A percentile compares a stretch with the other conserved stretches of the same genome.
These are phyloP conservation scores for Tolypocladium cylindrosporum DNA, from an alignment of 2,329 filamentous ascomycete genomes.

Conservation along the genomic window DNA sequence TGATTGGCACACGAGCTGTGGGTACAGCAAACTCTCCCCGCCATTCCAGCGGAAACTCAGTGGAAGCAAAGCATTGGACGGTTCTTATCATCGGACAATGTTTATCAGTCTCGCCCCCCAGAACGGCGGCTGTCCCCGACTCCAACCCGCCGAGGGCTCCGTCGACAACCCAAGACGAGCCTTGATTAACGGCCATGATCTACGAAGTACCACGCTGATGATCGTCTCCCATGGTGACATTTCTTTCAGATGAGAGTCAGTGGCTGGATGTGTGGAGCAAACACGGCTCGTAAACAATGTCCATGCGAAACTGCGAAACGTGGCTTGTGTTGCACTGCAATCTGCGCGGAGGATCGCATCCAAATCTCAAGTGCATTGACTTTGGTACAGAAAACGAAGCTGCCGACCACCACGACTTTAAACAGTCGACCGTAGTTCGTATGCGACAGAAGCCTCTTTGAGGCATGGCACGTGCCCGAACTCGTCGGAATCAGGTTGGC, in stretches of 20 bases:
- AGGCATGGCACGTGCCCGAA: too few species aligned
- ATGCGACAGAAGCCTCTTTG: too few species aligned
- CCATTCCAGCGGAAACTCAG: not conserved
- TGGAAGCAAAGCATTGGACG: not conserved
- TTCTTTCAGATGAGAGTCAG: not conserved
- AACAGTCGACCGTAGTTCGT: too few species aligned
- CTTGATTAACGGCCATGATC: not conserved
- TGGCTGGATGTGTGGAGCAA: not conserved
- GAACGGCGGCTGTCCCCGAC: not conserved
- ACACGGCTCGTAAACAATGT: too few species aligned
- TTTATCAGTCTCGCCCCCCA: not conserved
- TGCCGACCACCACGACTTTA: too few species aligned
- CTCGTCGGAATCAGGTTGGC: too few species aligned
- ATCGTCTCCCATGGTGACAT: not conserved
- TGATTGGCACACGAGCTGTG: not conserved
- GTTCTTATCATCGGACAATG: not conserved
- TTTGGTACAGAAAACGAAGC: too few species aligned
- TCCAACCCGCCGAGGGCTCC: not conserved
- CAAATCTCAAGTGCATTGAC: too few species aligned
- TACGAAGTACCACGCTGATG: not conserved
- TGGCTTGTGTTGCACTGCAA: too few species aligned
- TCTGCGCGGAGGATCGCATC: too few species aligned
- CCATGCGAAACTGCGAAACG: too few species aligned
- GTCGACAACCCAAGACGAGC: not conserved
- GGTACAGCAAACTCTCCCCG: not conserved